phyloP scores from a whole-genome alignment of 495 filamentous ascomycete genomes.

The Xylaria sp. region DNA sequence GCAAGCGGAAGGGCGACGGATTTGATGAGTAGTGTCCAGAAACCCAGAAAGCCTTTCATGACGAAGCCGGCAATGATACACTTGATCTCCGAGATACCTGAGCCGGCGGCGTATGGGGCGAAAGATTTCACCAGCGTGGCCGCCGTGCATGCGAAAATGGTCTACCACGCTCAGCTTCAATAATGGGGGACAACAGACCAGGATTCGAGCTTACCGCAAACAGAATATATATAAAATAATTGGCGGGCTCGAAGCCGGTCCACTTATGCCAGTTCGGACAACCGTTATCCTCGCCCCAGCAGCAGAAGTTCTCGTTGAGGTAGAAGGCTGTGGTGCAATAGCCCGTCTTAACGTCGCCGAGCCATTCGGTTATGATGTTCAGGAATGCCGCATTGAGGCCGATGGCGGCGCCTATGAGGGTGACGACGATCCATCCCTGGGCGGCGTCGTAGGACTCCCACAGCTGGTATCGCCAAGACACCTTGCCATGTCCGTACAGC shows the following conservation, averaged over 20 bases:
- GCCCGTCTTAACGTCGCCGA: constrained; percentile 93
- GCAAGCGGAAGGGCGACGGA: constrained; percentile 89
- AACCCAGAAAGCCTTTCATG: constrained; percentile 97
- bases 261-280: constrained; percentile 91
- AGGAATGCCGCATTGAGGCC: constrained; percentile 91
- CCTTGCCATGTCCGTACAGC: constrained; percentile 73
- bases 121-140: constrained; percentile 90
- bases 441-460: constrained; percentile 93
- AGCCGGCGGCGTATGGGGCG: constrained; percentile 95
- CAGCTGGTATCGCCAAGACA: constrained; percentile 83
- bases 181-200: not conserved
- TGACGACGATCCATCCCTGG: constrained; percentile 98
- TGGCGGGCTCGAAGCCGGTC: constrained; percentile 78
- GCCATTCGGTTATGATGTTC: constrained; percentile 97
- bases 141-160: constrained; percentile 80
- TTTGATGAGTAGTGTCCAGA: constrained; percentile 93
- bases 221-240: constrained; percentile 88
- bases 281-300: constrained; percentile 92
- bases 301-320: constrained; percentile 97
- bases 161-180: constrained; percentile 50
- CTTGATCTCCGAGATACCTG: constrained; percentile 98
- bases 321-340: constrained; percentile 96
- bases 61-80: constrained; percentile 99
- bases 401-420: constrained; percentile 89
- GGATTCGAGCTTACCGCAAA: constrained; percentile 70